Conservation (phyloP, 257 asterid species). For the Solanum paucissectum region DNA sequence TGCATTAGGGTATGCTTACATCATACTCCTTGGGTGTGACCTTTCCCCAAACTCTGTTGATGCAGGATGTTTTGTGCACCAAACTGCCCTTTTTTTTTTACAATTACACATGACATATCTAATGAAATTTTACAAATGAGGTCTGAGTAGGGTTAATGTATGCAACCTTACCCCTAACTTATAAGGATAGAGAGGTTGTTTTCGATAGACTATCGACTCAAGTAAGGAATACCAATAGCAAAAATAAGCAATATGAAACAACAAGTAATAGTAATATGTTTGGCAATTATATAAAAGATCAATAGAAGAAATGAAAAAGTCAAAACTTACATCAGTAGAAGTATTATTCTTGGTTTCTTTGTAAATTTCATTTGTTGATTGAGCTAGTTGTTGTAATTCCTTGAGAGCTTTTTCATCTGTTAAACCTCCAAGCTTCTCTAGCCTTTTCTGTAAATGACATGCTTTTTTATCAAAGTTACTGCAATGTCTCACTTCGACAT, state of each 20-base stretch:
- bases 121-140: neutral
- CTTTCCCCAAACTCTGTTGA: neutral
- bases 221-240: neutral
- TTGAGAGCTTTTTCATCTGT: slow-evolving; percentile 9
- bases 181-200: neutral
- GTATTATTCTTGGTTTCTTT: slow-evolving; percentile 5
- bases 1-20: neutral
- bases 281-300: neutral
- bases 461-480: slow-evolving; percentile 58
- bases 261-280: too few species aligned
- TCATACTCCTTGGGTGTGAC: neutral
- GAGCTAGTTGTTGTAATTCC: slow-evolving; percentile 16
- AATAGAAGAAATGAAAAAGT: neutral
- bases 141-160: neutral
- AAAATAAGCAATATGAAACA: neutral
- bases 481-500: slow-evolving; percentile 17
- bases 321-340: slow-evolving; percentile 31
- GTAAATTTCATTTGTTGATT: slow-evolving; percentile 16
- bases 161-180: neutral
- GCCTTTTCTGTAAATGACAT: slow-evolving; percentile 33
- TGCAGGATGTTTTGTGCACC: fast-evolving
- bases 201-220: neutral
- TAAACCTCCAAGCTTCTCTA: slow-evolving; percentile 43
- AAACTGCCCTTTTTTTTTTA: neutral
- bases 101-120: neutral